Evolutionary conservation across 2,329 filamentous ascomycete species (phyloP).

Genomic region (Fusarium nisikadoi): DNA sequence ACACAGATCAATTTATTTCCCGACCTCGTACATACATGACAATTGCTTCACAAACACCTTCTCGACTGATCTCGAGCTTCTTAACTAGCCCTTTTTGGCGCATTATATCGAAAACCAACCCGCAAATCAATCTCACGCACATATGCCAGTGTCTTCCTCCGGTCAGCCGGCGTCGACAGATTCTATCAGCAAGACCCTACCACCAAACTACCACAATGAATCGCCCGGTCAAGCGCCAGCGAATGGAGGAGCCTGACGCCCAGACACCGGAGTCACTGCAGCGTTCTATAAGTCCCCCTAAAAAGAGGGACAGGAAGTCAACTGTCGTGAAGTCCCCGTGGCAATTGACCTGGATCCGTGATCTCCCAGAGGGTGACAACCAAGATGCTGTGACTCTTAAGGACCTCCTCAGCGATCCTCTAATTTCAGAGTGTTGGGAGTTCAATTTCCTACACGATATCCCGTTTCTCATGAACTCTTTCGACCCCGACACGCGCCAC

Average conservation of each 20-base stretch:
- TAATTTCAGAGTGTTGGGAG: slow-evolving; percentile 77
- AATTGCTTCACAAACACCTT: neutral
- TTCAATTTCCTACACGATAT: slow-evolving; percentile 76
- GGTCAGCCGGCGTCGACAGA: neutral
- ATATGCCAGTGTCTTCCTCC: neutral
- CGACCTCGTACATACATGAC: slow-evolving; percentile 24
- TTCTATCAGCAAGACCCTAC: too few relatives aligned
- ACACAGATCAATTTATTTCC: slow-evolving; percentile 24
- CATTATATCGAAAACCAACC: neutral
- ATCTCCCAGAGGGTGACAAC: slow-evolving; percentile 70
- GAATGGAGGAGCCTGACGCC: slow-evolving; percentile 27
- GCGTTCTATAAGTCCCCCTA: slow-evolving; percentile 60
- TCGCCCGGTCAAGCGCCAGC: slow-evolving; percentile 47
- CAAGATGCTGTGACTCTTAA: slow-evolving; percentile 71
- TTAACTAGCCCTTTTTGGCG: neutral
- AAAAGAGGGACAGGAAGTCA: slow-evolving; percentile 44
- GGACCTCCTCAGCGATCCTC: slow-evolving; percentile 77
- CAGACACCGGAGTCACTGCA: slow-evolving; percentile 46
- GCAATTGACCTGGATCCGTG: slow-evolving; percentile 75
- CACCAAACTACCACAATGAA: slow-evolving; percentile 44
- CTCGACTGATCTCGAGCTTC: neutral
- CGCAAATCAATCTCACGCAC: neutral
- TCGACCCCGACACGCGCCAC: slow-evolving; percentile 62
- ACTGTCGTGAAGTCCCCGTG: slow-evolving; percentile 69
- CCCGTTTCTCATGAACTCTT: slow-evolving; percentile 63